These are phyloP conservation scores for Arabidopsis arenosa DNA, from an alignment of 345 rosid species.

Conservation along the genomic window DNA sequence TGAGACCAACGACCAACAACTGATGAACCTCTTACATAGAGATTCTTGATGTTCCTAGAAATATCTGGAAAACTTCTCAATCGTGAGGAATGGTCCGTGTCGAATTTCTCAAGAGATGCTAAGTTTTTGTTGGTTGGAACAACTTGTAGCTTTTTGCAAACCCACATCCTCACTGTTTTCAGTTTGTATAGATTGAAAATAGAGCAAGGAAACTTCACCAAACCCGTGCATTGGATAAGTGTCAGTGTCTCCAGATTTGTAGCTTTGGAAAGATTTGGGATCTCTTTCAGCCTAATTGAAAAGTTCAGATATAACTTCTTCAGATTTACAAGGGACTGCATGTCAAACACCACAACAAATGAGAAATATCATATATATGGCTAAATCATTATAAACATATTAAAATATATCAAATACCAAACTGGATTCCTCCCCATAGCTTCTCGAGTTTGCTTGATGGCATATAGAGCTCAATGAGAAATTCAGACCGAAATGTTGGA, in stretches of 20 bases:
- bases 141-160: conserved; percentile 11
- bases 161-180: not conserved
- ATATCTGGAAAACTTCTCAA: conserved; percentile 14
- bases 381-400: not conserved
- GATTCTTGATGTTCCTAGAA: conserved; percentile 7
- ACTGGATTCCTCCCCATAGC: conserved; percentile 9
- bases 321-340: conserved; percentile 31
- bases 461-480: conserved; percentile 19
- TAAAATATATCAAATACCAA: not conserved
- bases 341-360: not conserved
- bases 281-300: not conserved
- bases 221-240: conserved; percentile 24
- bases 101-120: not conserved
- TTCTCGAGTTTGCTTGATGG: conserved; percentile 7
- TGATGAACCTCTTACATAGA: not conserved
- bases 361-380: conserved; percentile 5
- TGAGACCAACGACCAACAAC: not conserved
- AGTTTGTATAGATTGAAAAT: conserved; percentile 17
- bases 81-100: conserved; percentile 7
- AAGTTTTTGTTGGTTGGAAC: not conserved
- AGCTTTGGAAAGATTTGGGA: conserved; percentile 3
- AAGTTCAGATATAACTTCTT: conserved; percentile 13
- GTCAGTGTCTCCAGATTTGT: not conserved
- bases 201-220: conserved; percentile 19
- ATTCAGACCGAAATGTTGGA: not conserved